Evolutionary conservation across 768 basidiomycete species (phyloP), one percentile per base, ranked within the genome.

Genomic region (Exidia glandulosa): DNA sequence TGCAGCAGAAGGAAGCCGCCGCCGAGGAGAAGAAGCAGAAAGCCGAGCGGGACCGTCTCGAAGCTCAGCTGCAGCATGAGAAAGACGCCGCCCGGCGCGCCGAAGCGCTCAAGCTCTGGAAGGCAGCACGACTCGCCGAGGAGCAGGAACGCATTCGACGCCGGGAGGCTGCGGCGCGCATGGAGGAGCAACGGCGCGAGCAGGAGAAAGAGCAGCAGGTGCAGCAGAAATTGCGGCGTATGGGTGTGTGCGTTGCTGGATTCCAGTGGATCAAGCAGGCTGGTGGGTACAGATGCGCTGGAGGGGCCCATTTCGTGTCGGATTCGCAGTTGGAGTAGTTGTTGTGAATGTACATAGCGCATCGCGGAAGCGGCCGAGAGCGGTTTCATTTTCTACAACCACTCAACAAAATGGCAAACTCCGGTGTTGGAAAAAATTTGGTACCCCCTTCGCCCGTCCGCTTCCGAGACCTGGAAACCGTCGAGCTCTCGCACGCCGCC

Each of bases 161-260:
- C 58, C 59, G 64, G 57, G 13, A 60, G 67, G 60, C 66, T 64
- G 52, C 69, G 61, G 61, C 65, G 14, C 33, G 61, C 64, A 65
- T 60, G 60, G 66, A 60, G 45, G 64, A 66, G 23, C 63, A 65
- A 54, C 69, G 72, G 32, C 70, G 65, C n/a, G 64, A 60, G 13
- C 37, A 52, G 58, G 59, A 65, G 23, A 65, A 66, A 47, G 68
- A 60, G 61, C 48, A 64, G 32, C 65, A 63, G 63, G 73, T 70
- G 3, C 84, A 79, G 68, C 61, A 58, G 32, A 77, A 71, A 57
- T 63, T 83, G 16, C 69, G 74, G 1, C 29, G 58, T 1, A 77
- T 84, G 72, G 84, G 85, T 0, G 67, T 78, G 2, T 86, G 85
- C 62, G 65, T 67, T 2, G 69, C 62, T 25, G 81, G 81, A 1